Percentiles rank a stretch among this genome's conserved stretches.
phyloP scores from a whole-genome alignment of 139 green algal genomes.

The Tetraselmis striata region DNA sequence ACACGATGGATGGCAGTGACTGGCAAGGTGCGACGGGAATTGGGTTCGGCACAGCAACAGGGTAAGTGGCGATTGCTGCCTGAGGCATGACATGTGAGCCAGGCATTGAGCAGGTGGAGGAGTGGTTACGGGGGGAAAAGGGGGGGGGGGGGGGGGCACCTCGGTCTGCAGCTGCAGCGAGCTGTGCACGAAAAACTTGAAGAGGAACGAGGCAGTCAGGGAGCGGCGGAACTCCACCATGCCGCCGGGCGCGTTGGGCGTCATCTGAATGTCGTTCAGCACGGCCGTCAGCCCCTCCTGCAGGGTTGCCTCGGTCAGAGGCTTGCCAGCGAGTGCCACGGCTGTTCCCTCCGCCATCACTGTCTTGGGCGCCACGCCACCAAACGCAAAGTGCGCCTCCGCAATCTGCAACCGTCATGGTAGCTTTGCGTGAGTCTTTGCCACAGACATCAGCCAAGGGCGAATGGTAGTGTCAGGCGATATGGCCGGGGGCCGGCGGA shows the following conservation, averaged over 20 bases:
- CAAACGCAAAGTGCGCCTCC: constrained; percentile 68
- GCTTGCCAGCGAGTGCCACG: constrained; percentile 46
- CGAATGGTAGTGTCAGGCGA: too few relatives aligned
- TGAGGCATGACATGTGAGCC: too few relatives aligned
- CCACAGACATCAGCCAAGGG: too few relatives aligned
- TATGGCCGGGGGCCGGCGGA: not conserved
- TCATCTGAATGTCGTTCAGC: constrained; percentile 65
- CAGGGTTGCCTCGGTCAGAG: constrained; percentile 49
- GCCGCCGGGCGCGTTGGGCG: constrained; percentile 65
- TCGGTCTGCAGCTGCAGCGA: constrained; percentile 24
- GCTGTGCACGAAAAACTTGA: constrained; percentile 80
- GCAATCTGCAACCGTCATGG: constrained; percentile 41
- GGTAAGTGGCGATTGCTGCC: too few relatives aligned
- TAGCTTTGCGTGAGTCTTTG: too few relatives aligned
- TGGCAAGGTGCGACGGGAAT: too few relatives aligned
- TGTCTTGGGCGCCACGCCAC: constrained; percentile 74
- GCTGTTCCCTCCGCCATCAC: constrained; percentile 47
- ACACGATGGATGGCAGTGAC: too few relatives aligned
- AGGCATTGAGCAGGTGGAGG: too few relatives aligned
- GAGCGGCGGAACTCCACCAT: constrained; percentile 84
- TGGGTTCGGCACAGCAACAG: too few relatives aligned
- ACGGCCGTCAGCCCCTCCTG: constrained; percentile 58
- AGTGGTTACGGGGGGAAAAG: too few relatives aligned
- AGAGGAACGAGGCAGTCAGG: constrained; percentile 84
- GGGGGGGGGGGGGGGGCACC: not conserved